These are phyloP conservation scores for Platanthera zijinensis DNA, from an alignment of 106 monocot species.

Conservation along the genomic window DNA sequence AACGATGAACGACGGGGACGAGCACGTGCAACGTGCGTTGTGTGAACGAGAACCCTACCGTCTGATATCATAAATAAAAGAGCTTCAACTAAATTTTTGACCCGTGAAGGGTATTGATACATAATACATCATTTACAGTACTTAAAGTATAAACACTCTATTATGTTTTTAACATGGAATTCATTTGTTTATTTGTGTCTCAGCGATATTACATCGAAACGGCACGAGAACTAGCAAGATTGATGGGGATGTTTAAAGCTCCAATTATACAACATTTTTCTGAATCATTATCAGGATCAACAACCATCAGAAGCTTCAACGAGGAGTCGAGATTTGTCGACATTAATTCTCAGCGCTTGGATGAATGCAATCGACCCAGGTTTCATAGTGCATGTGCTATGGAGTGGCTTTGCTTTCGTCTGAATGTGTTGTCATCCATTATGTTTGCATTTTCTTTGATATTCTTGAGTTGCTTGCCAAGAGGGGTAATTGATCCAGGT, in stretches of 20 bases:
- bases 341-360: constrained; percentile 35
- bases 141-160: too few relatives aligned
- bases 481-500: constrained; percentile 68
- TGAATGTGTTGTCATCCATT: constrained; percentile 50
- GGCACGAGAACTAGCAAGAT: constrained; percentile 57
- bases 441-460: constrained; percentile 66
- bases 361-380: constrained; percentile 52
- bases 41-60: too few relatives aligned
- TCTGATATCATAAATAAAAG: too few relatives aligned
- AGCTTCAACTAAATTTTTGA: too few relatives aligned
- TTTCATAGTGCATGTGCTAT: constrained; percentile 50
- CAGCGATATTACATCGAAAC: constrained; percentile 69
- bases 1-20: too few relatives aligned
- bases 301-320: constrained; percentile 61
- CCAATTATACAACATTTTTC: constrained; percentile 80
- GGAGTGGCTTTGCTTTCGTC: constrained; percentile 69
- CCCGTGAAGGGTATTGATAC: too few relatives aligned
- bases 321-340: constrained; percentile 40
- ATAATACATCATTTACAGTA: too few relatives aligned
- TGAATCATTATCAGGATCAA: constrained; percentile 55
- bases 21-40: too few relatives aligned
- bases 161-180: too few relatives aligned
- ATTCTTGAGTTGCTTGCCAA: constrained; percentile 48
- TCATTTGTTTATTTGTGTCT: background rate
- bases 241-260: constrained; percentile 60